A percentile compares a stretch with the other conserved stretches of the same genome.
These are phyloP conservation scores for Zygosaccharomyces pseudorouxii DNA, from an alignment of 805 yeast species.

Conservation along the genomic window DNA sequence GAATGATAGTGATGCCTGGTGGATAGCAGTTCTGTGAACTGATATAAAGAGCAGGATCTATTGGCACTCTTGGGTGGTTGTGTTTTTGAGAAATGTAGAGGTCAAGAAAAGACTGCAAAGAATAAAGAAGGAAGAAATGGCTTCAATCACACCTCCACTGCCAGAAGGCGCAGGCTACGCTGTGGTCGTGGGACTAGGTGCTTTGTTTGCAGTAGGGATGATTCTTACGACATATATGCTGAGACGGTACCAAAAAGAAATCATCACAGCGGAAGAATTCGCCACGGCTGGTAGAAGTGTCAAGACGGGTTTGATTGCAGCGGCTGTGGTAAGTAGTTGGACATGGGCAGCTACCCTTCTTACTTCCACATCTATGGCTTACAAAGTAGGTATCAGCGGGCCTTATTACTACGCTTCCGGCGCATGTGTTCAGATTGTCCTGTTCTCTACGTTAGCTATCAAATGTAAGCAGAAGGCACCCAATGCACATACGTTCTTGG, in stretches of 20 bases:
- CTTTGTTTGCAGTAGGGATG: conserved; percentile 75
- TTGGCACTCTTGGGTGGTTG: background rate
- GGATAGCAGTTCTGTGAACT: background rate
- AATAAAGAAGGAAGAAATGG: conserved; percentile 14
- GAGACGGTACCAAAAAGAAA: conserved; percentile 75
- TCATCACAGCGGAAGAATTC: conserved; percentile 89
- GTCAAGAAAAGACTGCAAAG: background rate
- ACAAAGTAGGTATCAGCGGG: conserved; percentile 72
- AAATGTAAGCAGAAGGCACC: conserved; percentile 89
- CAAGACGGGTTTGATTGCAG: conserved; percentile 75
- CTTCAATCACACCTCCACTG: conserved; percentile 35
- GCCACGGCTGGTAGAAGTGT: conserved; percentile 90
- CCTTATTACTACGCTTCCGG: conserved; percentile 87
- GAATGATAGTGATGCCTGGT: background rate
- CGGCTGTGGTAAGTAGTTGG: conserved; percentile 94
- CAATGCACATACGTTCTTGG: conserved; percentile 85
- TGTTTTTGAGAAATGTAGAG: background rate
- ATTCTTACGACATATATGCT: conserved; percentile 64
- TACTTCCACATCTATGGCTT: conserved; percentile 74
- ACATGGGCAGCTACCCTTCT: conserved; percentile 85
- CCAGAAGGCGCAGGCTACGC: conserved; percentile 86
- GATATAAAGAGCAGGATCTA: background rate
- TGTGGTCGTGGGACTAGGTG: conserved; percentile 83
- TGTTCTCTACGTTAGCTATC: conserved; percentile 83
- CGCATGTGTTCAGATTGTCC: conserved; percentile 81